These are phyloP conservation scores for Lepidium aucheri DNA, from an alignment of 345 rosid genomes.

Conservation along the genomic window DNA sequence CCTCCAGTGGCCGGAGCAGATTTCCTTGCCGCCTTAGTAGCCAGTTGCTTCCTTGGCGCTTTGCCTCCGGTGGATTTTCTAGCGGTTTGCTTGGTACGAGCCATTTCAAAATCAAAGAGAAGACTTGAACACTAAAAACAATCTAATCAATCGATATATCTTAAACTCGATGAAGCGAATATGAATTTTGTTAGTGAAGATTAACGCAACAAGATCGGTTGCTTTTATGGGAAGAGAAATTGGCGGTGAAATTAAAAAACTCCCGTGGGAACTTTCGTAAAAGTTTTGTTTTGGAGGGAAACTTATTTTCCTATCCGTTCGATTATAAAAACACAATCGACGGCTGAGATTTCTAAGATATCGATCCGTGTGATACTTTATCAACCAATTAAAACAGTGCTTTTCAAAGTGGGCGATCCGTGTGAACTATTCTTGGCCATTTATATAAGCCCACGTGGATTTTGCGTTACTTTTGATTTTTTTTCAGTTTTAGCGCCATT, in stretches of 20 bases:
- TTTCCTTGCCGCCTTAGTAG: constrained; percentile 47
- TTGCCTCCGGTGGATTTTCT: constrained; percentile 54
- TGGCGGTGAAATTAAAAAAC: background rate
- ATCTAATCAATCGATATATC: background rate
- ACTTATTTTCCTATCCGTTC: background rate
- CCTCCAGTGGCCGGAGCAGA: constrained; percentile 56
- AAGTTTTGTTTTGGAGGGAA: constrained; percentile 2
- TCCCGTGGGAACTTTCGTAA: constrained; percentile 1
- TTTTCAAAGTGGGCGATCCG: background rate
- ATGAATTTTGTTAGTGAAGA: background rate
- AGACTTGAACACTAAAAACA: no score
- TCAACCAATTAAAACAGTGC: background rate
- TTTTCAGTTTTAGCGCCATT: background rate
- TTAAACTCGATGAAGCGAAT: background rate
- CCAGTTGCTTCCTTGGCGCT: constrained; percentile 49
- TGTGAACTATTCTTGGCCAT: background rate
- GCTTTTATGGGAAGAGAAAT: background rate
- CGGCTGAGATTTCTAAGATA: background rate
- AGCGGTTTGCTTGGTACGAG: constrained; percentile 53
- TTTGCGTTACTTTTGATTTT: background rate
- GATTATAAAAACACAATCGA: background rate
- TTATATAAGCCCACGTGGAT: background rate
- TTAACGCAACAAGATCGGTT: background rate
- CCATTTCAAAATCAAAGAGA: constrained; percentile 19
- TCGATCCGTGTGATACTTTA: background rate